phyloP scores from a whole-genome alignment of 164 flowering plant species.

The Buxus sempervirens region DNA sequence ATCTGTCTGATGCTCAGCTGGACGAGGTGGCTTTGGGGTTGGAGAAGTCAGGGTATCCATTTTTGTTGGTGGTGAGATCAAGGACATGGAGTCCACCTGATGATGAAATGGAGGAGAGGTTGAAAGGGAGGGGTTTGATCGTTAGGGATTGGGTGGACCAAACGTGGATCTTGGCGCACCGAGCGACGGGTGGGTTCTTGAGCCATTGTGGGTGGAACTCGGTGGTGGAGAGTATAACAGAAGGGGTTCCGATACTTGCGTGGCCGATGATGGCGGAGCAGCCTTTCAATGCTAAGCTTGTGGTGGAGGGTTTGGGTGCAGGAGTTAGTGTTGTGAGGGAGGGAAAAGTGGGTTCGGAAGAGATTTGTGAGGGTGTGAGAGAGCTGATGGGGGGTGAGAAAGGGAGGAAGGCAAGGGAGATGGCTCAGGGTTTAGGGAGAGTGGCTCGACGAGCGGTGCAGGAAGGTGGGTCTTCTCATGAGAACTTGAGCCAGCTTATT shows the following conservation, averaged over 20 bases:
- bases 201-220: constrained; percentile 53
- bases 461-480: constrained; percentile 18
- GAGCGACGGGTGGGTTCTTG: constrained; percentile 33
- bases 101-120: constrained; percentile 17
- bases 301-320: constrained; percentile 25
- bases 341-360: constrained; percentile 1
- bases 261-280: constrained; percentile 47
- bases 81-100: constrained; percentile 18
- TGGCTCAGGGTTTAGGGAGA: constrained; percentile 7
- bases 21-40: constrained; percentile 27
- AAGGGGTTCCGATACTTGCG: constrained; percentile 33
- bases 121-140: constrained; percentile 26
- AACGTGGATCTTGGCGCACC: constrained; percentile 20
- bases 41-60: constrained; percentile 17
- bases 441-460: constrained; percentile 16
- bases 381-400: constrained; percentile 14
- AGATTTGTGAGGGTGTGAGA: constrained; percentile 10
- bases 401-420: constrained; percentile 16
- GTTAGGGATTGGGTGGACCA: constrained; percentile 35
- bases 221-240: constrained; percentile 30
- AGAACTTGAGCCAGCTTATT: constrained; percentile 2
- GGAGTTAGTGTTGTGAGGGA: constrained; percentile 12
- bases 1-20: constrained; percentile 17
- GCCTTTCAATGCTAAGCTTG: constrained; percentile 31
- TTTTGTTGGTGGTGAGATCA: constrained; percentile 23